Evolutionary conservation across 2,329 filamentous ascomycete species (phyloP), one percentile per base, ranked within the genome.

Genomic region (Pestalotiopsis sp.): DNA sequence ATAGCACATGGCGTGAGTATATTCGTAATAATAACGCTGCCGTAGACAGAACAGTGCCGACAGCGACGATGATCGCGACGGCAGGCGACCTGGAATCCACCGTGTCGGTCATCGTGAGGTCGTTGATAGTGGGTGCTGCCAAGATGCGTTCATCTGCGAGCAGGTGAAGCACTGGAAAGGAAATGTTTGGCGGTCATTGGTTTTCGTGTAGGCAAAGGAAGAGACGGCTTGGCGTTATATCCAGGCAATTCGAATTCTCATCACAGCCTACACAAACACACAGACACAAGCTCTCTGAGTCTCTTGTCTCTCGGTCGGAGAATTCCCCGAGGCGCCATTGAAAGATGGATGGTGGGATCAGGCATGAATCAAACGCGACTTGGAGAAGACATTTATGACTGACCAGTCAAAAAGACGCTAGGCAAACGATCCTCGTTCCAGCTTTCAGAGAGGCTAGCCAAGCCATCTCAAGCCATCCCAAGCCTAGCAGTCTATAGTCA

Each of bases 1-100:
- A 31, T 17, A 64, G 61, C 23, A 64, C 25, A n/a, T 49, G 41
- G 14, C 61, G 61, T 3, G 61, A 64, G 20, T 64, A 64, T 52
- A 64, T 23, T 13, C 61, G n/a, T 6, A 49, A 4, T 12, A 23
- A 7, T 4, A 64, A 36, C 4, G 61, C 38, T 4, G 36, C 20
- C 13, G 61, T 49, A 27, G 61, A 49, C n/a, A 64, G 23, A 6
- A 52, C 23, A n/a, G 36, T 64, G 38, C 61, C 61, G 38, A 49
- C 9, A 17, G 27, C 49, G 4, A 64, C 20, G 20, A 64, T 39
- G 23, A 64, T 23, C 4, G 49, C 12, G 23, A 49, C 61, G 12
- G 61, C 39, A 52, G 17, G 17, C 3, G 45, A 52, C 45, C 45
- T 52, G 20, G n/a, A n/a, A 52, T 52, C 45, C 17, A n/a, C 17